Evolutionary conservation across 1,139 yeast species (phyloP), one percentile per base, ranked within the genome.

Genomic region (Geotrichum europaeum): DNA sequence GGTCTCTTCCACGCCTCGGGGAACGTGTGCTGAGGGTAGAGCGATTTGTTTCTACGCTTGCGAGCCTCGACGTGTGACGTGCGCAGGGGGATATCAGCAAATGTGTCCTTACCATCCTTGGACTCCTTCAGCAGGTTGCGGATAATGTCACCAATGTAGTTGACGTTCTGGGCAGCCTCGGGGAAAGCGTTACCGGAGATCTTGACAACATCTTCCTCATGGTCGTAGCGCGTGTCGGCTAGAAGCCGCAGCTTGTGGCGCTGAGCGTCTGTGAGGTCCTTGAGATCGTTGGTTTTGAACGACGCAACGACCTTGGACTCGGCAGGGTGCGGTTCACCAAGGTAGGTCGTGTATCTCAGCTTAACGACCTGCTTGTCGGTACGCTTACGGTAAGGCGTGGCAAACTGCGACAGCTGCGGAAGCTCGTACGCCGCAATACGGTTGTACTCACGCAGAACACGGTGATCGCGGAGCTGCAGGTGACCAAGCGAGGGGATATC

Each of bases 1-100:
- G 96, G 96, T 68, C 90, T 83, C 70, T 83, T 84, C 99, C 99
- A 94, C 57, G 80, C 83, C 64, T 84, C 84, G 10, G 98, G 98
- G 78, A 89, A 92, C 59, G 73, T 67, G 62, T 68, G 69, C 57
- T 66, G 62, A 1, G 75, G 75, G 61, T 71, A 70, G 22, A 65
- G 58, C 24, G 69, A 53, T 67, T 72, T 69, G 62, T 70, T 68
- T 52, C 81, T 73, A 62, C 75, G 73, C 61, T 76, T 72, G 71
- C 79, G 80, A 65, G 79, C 80, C 49, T 76, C 70, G 30, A 78
- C 78, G 72, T 87, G 94, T 72, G 96, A 84, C 34, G 81, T 83
- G 72, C 91, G 96, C 56, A 94, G 74, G 40, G 98, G 97, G 51
- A 94, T 78, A 69, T 89, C 96, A 53, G 80, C 78, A 68, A 89